These are phyloP conservation scores for Solanum clarkiae DNA, from an alignment of 257 asterid species.

Conservation along the genomic window DNA sequence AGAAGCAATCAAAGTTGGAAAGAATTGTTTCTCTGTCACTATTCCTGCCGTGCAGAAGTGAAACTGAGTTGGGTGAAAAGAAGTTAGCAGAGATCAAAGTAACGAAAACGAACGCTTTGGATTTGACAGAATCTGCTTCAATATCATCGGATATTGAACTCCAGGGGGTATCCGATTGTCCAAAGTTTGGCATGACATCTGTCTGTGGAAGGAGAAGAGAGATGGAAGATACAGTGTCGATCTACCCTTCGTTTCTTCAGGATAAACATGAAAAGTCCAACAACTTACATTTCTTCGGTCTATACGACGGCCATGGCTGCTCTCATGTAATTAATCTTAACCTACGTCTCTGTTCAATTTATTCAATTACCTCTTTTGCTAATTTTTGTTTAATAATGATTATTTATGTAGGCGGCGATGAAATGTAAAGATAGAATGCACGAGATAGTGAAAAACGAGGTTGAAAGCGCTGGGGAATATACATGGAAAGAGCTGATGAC, in stretches of 20 bases:
- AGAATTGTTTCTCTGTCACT: neutral
- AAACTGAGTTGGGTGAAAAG: neutral
- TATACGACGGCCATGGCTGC: slow-evolving; percentile 98
- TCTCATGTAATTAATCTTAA: slow-evolving; percentile 52
- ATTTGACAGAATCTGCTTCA: neutral
- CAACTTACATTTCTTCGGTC: slow-evolving; percentile 60
- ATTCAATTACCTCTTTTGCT: neutral
- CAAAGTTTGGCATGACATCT: slow-evolving; percentile 62
- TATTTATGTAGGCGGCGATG: slow-evolving; percentile 50
- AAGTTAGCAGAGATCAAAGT: neutral
- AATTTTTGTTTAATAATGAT: neutral
- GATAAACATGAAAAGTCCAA: neutral
- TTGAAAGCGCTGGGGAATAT: slow-evolving; percentile 11
- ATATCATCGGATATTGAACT: neutral
- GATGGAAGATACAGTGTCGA: slow-evolving; percentile 85
- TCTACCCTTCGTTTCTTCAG: slow-evolving; percentile 35
- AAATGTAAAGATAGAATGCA: slow-evolving; percentile 86
- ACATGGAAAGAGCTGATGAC: slow-evolving; percentile 56
- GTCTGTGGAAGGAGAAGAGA: slow-evolving; percentile 86
- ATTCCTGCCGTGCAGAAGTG: neutral
- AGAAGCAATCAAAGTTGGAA: neutral
- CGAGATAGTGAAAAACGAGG: slow-evolving; percentile 60
- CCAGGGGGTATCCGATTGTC: slow-evolving; percentile 6
- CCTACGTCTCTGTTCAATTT: neutral
- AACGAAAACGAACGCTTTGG: neutral